phyloP scores from a whole-genome alignment of 108 stramenopile genomes.

The Chaetoceros tenuissimus region DNA sequence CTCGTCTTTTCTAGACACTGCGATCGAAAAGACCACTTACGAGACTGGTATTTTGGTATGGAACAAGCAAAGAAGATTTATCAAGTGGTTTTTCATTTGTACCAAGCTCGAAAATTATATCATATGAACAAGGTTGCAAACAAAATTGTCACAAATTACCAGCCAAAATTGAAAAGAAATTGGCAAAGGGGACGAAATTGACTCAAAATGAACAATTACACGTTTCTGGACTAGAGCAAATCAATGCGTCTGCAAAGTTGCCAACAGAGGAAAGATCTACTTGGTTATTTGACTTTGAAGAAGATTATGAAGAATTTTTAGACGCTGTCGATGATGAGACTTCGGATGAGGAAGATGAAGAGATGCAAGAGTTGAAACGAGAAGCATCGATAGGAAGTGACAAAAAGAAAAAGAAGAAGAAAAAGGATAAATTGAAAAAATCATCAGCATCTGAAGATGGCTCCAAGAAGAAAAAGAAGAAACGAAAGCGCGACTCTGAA shows the following conservation, averaged over 20 bases:
- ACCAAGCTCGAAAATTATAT: conserved; percentile 26
- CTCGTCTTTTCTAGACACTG: conserved; percentile 20
- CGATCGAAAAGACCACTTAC: conserved; percentile 32
- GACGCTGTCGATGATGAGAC: background rate
- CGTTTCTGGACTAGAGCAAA: background rate
- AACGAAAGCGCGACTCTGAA: conserved; percentile 9
- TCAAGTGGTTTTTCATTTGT: conserved; percentile 31
- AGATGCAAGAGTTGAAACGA: conserved; percentile 2
- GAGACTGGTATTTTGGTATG: conserved; percentile 44
- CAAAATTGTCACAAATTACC: conserved; percentile 24
- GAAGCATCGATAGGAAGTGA: conserved; percentile 8
- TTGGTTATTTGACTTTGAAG: background rate
- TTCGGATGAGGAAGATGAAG: conserved; percentile 6
- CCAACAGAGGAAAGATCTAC: background rate
- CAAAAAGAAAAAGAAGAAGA: conserved; percentile 19
- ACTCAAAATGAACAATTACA: background rate
- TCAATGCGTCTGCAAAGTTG: background rate
- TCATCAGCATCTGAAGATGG: background rate
- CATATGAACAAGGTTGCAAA: conserved; percentile 28
- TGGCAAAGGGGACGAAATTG: background rate
- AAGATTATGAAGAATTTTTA: background rate
- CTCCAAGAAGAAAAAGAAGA: conserved; percentile 10
- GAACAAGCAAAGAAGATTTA: conserved; percentile 26
- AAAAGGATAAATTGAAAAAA: conserved; percentile 13
- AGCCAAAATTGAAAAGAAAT: conserved; percentile 25